phyloP scores from a whole-genome alignment of 176 grass and related monocot species.

The Coix lacrymajobi region DNA sequence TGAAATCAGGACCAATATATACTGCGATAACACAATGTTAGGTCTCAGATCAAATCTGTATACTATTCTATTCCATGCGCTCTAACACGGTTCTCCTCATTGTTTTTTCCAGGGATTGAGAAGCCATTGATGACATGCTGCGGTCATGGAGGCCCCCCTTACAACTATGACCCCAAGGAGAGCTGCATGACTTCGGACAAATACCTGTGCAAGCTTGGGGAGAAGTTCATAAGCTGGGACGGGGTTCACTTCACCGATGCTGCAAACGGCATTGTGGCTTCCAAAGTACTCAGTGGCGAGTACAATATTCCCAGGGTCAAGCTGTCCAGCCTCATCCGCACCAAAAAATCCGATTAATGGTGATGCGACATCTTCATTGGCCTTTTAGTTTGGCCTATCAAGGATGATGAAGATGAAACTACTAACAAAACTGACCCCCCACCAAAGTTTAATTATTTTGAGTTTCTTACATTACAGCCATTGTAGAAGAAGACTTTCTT shows the following conservation, averaged over 20 bases:
- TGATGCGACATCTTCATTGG: not conserved
- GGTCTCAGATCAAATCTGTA: not conserved
- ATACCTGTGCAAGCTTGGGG: conserved; percentile 53
- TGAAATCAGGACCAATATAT: not conserved
- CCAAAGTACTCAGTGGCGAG: conserved; percentile 45
- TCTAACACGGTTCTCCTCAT: not conserved
- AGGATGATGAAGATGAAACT: conserved; percentile 25
- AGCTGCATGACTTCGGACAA: conserved; percentile 35
- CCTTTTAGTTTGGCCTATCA: conserved; percentile 3
- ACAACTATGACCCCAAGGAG: conserved; percentile 58
- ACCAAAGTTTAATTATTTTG: conserved; percentile 15
- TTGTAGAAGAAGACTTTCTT: not conserved
- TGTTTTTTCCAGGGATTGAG: conserved; percentile 50
- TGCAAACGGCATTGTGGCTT: conserved; percentile 53
- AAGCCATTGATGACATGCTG: conserved; percentile 83
- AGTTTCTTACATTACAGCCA: conserved; percentile 1
- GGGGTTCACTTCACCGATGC: conserved; percentile 82
- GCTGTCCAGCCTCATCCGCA: conserved; percentile 40
- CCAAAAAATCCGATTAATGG: conserved; percentile 31
- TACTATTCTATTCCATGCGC: not conserved
- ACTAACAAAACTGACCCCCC: conserved; percentile 43
- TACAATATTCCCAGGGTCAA: conserved; percentile 60
- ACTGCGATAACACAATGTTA: not conserved
- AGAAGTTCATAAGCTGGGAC: conserved; percentile 83
- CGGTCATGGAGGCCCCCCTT: conserved; percentile 73